phyloP scores from a whole-genome alignment of 345 rosid species.

The Eucalyptus globulus region DNA sequence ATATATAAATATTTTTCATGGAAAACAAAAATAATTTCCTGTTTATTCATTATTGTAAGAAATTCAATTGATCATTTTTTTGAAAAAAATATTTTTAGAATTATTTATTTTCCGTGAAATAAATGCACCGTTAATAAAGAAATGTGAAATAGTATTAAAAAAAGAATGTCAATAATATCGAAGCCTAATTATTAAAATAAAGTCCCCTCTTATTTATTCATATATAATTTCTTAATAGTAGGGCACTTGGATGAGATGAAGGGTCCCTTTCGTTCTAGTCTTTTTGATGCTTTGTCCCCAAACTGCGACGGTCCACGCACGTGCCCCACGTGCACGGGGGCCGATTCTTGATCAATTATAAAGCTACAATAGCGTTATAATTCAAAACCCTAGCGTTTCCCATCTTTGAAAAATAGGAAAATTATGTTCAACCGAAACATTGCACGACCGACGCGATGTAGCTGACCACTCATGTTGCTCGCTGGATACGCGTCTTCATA shows the following conservation, averaged over 20 bases:
- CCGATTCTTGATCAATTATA: background rate
- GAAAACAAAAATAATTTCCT: no score
- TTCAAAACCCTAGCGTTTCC: background rate
- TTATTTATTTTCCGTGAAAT: rapidly evolving
- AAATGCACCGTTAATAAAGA: no score
- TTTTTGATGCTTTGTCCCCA: background rate
- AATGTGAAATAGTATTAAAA: background rate
- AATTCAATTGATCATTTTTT: no score
- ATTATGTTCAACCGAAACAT: no score
- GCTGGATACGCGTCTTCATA: background rate
- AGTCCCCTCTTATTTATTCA: background rate
- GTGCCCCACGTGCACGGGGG: background rate
- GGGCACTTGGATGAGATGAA: background rate
- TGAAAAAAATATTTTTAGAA: no score
- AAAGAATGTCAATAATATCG: background rate
- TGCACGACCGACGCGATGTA: background rate
- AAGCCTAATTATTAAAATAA: background rate
- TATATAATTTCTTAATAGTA: background rate
- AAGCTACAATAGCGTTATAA: background rate
- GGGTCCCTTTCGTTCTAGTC: background rate
- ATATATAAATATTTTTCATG: no score
- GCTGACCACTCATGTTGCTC: background rate
- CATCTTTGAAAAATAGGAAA: background rate
- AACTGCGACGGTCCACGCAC: background rate
- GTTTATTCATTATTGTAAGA: no score